Evolutionary conservation across 768 basidiomycete species (phyloP).

Genomic region (Candolleomyces eurysporus): DNA sequence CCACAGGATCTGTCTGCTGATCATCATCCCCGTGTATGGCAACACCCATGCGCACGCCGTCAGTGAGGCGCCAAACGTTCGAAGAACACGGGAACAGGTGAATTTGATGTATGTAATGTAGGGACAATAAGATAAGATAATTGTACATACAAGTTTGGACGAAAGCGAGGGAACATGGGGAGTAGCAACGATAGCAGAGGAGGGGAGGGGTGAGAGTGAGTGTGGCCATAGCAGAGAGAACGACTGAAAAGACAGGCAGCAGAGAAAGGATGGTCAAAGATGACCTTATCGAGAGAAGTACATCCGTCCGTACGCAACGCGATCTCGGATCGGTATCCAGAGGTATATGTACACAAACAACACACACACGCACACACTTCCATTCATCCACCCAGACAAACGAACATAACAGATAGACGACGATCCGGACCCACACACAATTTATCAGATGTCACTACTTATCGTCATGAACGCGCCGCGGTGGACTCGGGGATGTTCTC

Average conservation of each 20-base stretch:
- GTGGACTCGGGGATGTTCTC: conserved; percentile 41
- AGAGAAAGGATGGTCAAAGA: background rate
- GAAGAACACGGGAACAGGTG: too few relatives aligned
- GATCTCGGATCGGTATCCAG: too few relatives aligned
- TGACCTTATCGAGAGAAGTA: background rate
- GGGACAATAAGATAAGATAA: too few relatives aligned
- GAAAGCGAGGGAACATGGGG: too few relatives aligned
- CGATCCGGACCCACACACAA: conserved; percentile 3
- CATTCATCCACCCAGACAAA: background rate
- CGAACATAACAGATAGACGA: background rate
- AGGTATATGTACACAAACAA: background rate
- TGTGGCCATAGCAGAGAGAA: background rate
- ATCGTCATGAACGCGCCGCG: conserved; percentile 2
- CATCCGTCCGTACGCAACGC: too few relatives aligned
- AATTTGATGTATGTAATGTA: too few relatives aligned
- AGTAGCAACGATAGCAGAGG: too few relatives aligned
- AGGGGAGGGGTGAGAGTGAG: too few relatives aligned
- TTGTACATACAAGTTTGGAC: too few relatives aligned
- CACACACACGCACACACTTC: background rate
- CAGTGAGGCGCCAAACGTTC: too few relatives aligned
- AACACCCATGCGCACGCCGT: too few relatives aligned
- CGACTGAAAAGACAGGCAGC: background rate
- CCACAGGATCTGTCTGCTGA: background rate
- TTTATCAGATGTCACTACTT: background rate
- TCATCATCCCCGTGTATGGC: too few relatives aligned